Base-by-base conservation (phyloP, 148 eudicot species). In the Dianthus caryophyllus region DNA sequence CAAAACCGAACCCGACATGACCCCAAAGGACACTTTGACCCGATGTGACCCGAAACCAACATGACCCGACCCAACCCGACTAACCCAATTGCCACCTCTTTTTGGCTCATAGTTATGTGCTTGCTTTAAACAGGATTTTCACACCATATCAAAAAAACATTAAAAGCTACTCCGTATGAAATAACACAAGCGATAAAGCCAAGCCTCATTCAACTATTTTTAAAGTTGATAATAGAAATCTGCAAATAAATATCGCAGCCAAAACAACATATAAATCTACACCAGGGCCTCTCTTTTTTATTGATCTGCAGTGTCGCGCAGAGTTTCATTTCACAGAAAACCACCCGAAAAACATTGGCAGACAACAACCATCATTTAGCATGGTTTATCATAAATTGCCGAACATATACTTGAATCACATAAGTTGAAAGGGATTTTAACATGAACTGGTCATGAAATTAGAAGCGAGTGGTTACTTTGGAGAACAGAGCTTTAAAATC, bases 401-500 rank as follows among this genome's bases (percentile, higher is more conserved):
- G n/a, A 25, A 12, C 4, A 12, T 54, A 13, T 25, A 54, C 31
- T 26, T 54, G 59, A 26, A 54, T 52, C 15, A 17, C 30, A 4
- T 54, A 25, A 4, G 2, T 25, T 5, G 5, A 14, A 54, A 24
- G 27, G 27, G 27, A 27, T 6, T 16, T 29, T 56, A 56, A 56
- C 20, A 56, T 31, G 16, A 24, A 22, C 29, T 24, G 53, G 41
- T 20, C 62, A 16, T 43, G 52, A 65, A 58, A 33, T 78, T 71
- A 91, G 77, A 91, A 91, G 10, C 85, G 88, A 64, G 81, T 75
- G 20, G 79, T 67, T 38, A 86, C 68, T 48, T 80, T 78, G 36
- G 96, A 77, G 70, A 91, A 88, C 5, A 88, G 71, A 47, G 85
- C 84, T 83, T 73, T 83, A 57, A 88, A 91, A 83, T 91, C 92